A percentile compares a stretch with the other conserved stretches of the same genome.
These are phyloP conservation scores for Hypomyces rosellus DNA, from an alignment of 2,329 filamentous ascomycete species.

Conservation along the genomic window DNA sequence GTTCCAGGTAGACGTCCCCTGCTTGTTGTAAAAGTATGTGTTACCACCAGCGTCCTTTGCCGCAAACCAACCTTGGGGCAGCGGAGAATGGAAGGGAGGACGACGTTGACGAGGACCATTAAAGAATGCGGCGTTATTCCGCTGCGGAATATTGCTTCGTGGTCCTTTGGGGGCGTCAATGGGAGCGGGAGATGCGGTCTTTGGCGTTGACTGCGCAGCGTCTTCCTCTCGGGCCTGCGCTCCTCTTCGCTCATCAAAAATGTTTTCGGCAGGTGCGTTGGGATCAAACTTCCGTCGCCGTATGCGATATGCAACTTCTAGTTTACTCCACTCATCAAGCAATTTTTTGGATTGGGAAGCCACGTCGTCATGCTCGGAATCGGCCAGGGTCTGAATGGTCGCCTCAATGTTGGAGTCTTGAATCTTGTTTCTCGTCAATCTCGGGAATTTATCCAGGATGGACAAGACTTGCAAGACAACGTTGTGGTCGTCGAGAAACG, in stretches of 20 bases:
- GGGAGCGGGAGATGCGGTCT: constrained; percentile 34
- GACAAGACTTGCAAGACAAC: constrained; percentile 84
- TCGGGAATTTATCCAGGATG: constrained; percentile 81
- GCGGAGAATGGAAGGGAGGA: constrained; percentile 46
- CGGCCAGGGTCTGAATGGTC: constrained; percentile 62
- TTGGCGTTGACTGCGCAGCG: constrained; percentile 29
- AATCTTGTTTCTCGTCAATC: constrained; percentile 94
- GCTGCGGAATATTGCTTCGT: constrained; percentile 53
- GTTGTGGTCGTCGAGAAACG: constrained; percentile 85
- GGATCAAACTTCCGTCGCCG: constrained; percentile 81
- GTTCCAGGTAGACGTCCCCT: constrained; percentile 75
- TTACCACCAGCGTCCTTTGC: constrained; percentile 64
- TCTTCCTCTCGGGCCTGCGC: constrained; percentile 39
- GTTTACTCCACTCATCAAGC: constrained; percentile 77
- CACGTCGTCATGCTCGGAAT: constrained; percentile 68
- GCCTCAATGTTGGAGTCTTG: constrained; percentile 91
- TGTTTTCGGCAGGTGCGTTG: constrained; percentile 49
- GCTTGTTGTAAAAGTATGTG: constrained; percentile 79
- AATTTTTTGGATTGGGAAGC: constrained; percentile 63
- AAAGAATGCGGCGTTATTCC: constrained; percentile 46
- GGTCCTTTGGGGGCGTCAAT: constrained; percentile 52
- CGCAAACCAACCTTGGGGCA: constrained; percentile 83
- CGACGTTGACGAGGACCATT: constrained; percentile 43
- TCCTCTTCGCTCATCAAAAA: constrained; percentile 56
- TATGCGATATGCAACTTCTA: constrained; percentile 89